phyloP scores from a whole-genome alignment of 1,284 basidiomycete species.

The Malassezia vespertilionis region DNA sequence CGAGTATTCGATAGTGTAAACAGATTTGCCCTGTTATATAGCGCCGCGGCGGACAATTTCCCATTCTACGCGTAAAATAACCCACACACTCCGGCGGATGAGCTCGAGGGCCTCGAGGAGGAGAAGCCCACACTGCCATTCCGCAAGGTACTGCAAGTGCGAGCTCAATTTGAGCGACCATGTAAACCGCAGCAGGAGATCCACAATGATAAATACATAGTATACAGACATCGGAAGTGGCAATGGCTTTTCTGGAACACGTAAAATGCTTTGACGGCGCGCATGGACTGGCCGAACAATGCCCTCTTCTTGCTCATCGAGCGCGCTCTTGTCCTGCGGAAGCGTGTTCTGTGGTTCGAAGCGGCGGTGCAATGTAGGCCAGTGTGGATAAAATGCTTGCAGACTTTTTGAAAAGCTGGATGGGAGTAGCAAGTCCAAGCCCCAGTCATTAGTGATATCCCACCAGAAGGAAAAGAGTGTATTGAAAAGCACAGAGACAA shows the following conservation, averaged over 20 bases:
- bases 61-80: slow-evolving; percentile 77
- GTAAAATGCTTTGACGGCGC: slow-evolving; percentile 11
- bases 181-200: slow-evolving; percentile 80
- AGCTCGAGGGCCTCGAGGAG: slow-evolving; percentile 83
- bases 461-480: slow-evolving; percentile 96
- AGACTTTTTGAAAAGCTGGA: background rate
- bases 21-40: background rate
- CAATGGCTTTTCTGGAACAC: slow-evolving; percentile 56
- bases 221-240: slow-evolving; percentile 68
- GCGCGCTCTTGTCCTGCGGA: background rate
- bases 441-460: slow-evolving; percentile 98
- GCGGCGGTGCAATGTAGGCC: slow-evolving; percentile 14
- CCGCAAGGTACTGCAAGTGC: slow-evolving; percentile 70
- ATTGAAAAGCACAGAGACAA: slow-evolving; percentile 73
- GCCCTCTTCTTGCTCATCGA: slow-evolving; percentile 1
- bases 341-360: background rate
- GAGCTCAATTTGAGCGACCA: slow-evolving; percentile 86
- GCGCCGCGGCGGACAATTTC: slow-evolving; percentile 21
- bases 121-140: slow-evolving; percentile 75
- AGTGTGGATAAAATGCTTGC: background rate
- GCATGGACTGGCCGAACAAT: background rate
- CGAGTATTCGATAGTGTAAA: background rate
- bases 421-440: slow-evolving; percentile 61
- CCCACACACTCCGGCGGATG: slow-evolving; percentile 85
- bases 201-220: slow-evolving; percentile 69